A percentile compares a stretch with the other conserved stretches of the same genome.
Evolutionary conservation across 2,329 filamentous ascomycete genomes (phyloP).

Genomic region (Berkeleyomyces basicola): DNA sequence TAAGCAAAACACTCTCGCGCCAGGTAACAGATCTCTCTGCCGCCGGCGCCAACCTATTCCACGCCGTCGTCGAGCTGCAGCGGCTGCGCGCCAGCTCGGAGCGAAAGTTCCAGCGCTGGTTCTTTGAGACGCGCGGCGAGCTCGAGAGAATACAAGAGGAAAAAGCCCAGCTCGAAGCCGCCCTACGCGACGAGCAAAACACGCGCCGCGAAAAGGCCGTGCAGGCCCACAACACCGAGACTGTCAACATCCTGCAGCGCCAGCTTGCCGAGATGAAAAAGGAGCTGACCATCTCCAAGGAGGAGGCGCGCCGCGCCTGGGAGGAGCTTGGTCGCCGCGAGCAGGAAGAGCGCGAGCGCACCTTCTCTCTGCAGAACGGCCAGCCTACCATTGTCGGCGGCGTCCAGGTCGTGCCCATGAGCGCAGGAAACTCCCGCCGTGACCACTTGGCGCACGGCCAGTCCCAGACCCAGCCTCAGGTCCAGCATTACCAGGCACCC

Average conservation of each 20-base stretch:
- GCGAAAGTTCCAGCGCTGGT: constrained; percentile 96
- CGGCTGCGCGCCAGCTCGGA: constrained; percentile 87
- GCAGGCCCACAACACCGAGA: constrained; percentile 13
- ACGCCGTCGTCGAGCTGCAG: constrained; percentile 92
- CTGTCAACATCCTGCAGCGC: constrained; percentile 39
- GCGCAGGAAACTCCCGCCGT: constrained; percentile 39
- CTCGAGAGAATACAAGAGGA: constrained; percentile 73
- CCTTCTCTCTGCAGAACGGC: constrained; percentile 68
- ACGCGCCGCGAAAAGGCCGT: constrained; percentile 47
- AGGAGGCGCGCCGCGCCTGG: constrained; percentile 90
- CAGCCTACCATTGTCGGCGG: constrained; percentile 80
- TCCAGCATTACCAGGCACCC: background rate
- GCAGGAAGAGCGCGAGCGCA: constrained; percentile 81
- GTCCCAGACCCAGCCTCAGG: constrained; percentile 13
- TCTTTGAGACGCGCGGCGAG: constrained; percentile 83
- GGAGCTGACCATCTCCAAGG: constrained; percentile 85
- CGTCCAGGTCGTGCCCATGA: constrained; percentile 86
- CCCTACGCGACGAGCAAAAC: constrained; percentile 58
- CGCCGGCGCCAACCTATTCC: constrained; percentile 90
- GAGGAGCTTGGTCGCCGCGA: constrained; percentile 88
- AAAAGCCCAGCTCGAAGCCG: constrained; percentile 60
- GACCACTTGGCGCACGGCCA: constrained; percentile 26
- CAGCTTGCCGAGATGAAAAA: constrained; percentile 80
- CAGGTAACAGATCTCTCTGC: constrained; percentile 97
- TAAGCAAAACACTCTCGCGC: constrained; percentile 75